Evolutionary conservation across 345 rosid genomes (phyloP).

Genomic region (Hibiscus trionum): DNA sequence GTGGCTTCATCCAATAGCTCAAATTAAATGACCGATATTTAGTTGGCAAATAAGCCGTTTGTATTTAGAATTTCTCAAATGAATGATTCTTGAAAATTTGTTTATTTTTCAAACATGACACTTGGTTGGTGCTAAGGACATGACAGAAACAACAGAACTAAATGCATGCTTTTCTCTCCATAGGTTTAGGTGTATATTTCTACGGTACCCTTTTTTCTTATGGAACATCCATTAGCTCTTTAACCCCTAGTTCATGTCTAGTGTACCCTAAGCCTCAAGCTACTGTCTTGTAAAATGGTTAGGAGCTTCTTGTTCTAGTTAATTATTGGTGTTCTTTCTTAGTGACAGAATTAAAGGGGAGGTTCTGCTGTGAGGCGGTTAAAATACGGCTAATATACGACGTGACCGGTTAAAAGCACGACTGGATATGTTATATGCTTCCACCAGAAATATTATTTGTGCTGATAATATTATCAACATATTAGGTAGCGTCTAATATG

Average conservation of each 20-base stretch:
- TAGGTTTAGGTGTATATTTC: slow-evolving; percentile 40
- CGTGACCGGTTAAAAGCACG: too few relatives aligned
- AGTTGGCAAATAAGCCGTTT: too few relatives aligned
- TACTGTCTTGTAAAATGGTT: slow-evolving; percentile 17
- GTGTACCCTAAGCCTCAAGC: slow-evolving; percentile 15
- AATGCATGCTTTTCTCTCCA: slow-evolving; percentile 15
- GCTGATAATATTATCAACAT: too few relatives aligned
- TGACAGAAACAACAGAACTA: slow-evolving; percentile 50
- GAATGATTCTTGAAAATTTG: too few relatives aligned
- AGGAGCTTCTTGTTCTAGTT: slow-evolving; percentile 24
- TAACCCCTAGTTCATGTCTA: slow-evolving; percentile 10
- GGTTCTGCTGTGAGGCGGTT: too few relatives aligned
- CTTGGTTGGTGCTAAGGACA: slow-evolving; percentile 39
- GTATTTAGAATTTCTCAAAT: too few relatives aligned
- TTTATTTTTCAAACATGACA: slow-evolving; percentile 4
- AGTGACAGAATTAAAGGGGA: slow-evolving; percentile 12
- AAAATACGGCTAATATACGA: too few relatives aligned
- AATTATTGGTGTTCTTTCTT: slow-evolving; percentile 29
- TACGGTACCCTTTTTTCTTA: slow-evolving; percentile 25
- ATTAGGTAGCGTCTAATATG: too few relatives aligned
- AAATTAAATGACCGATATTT: too few relatives aligned
- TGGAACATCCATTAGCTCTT: slow-evolving; percentile 20
- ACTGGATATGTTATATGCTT: too few relatives aligned
- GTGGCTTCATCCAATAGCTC: too few relatives aligned
- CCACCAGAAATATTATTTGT: too few relatives aligned